phyloP scores from a whole-genome alignment of 345 rosid species.

The Citrus australasica region DNA sequence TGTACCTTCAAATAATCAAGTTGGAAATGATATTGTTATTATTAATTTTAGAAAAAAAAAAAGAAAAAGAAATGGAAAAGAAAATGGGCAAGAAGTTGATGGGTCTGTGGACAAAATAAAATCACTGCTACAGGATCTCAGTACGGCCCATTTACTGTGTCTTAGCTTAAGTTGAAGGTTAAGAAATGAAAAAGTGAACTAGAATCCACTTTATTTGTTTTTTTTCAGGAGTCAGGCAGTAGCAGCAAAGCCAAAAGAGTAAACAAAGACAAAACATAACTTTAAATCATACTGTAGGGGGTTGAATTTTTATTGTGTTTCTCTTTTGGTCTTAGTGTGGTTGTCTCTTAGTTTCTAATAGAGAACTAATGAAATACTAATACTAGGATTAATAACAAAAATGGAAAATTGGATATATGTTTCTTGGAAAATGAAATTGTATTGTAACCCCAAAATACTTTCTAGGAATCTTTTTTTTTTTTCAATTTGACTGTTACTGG shows the following conservation, averaged over 20 bases:
- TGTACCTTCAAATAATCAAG: conserved; percentile 21
- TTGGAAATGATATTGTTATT: background rate
- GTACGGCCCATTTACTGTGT: conserved; percentile 13
- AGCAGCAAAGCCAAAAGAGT: background rate
- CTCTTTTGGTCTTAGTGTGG: conserved; percentile 1
- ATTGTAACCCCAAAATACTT: background rate
- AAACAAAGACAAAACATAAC: conserved; percentile 17
- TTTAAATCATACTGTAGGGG: conserved; percentile 10
- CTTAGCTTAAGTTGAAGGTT: background rate
- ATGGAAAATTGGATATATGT: background rate
- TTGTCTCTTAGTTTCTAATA: conserved; percentile 10
- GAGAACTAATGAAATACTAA: background rate
- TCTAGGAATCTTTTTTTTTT: background rate
- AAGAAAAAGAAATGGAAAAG: background rate
- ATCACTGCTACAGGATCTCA: conserved; percentile 23
- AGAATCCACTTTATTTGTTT: background rate
- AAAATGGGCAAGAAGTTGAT: conserved; percentile 7
- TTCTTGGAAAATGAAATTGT: background rate
- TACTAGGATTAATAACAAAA: background rate
- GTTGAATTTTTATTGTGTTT: background rate
- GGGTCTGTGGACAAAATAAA: conserved; percentile 14
- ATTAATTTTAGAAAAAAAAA: background rate
- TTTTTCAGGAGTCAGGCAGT: background rate
- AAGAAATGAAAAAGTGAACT: background rate
- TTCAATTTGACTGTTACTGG: background rate